These are phyloP conservation scores for Eucalyptus sideroxylon DNA, from an alignment of 345 rosid genomes.

Conservation along the genomic window DNA sequence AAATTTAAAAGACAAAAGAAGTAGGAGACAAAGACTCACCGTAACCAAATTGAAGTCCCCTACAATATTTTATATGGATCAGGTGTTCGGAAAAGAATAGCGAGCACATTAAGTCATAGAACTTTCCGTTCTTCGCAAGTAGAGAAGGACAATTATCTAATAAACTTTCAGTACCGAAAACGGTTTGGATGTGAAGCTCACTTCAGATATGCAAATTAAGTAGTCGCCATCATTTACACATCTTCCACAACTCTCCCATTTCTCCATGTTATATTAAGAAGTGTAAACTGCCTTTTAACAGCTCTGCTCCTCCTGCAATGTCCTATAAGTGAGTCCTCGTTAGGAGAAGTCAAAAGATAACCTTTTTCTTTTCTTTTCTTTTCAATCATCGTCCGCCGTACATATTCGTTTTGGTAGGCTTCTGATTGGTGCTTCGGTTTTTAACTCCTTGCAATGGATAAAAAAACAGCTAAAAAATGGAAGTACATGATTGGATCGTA, in stretches of 20 bases:
- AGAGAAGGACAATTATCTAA: too few species aligned
- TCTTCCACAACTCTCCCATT: too few species aligned
- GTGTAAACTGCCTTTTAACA: not conserved
- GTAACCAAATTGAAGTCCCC: too few species aligned
- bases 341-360: not conserved
- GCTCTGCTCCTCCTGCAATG: not conserved
- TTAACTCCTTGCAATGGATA: not conserved
- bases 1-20: not conserved
- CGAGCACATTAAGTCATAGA: too few species aligned
- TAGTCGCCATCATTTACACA: too few species aligned
- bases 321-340: not conserved
- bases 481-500: not conserved
- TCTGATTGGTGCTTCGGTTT: not conserved
- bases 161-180: too few species aligned
- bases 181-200: too few species aligned
- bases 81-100: too few species aligned
- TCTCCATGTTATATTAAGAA: too few species aligned
- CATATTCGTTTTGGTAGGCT: not conserved
- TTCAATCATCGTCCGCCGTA: not conserved
- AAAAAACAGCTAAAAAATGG: not conserved
- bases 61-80: too few species aligned
- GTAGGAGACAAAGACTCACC: not conserved
- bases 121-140: too few species aligned
- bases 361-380: not conserved
- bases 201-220: too few species aligned